phyloP scores from a whole-genome alignment of 352 stramenopile genomes.

The Phytopythium kandeliae region DNA sequence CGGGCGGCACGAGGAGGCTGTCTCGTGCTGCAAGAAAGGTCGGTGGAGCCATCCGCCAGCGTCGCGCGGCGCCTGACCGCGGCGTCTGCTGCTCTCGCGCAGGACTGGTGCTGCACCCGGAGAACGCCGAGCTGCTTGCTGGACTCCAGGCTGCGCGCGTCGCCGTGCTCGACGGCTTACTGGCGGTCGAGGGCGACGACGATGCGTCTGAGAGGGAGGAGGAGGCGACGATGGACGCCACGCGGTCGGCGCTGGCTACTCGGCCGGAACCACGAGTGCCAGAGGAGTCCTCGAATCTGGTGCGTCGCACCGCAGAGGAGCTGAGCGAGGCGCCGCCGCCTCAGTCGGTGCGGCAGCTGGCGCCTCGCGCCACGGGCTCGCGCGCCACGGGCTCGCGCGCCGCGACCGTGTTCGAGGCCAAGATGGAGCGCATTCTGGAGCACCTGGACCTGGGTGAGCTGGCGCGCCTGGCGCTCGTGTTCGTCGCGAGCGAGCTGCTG shows the following conservation, averaged over 20 bases:
- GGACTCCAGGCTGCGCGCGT: conserved; percentile 49
- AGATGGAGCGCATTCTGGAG: conserved; percentile 43
- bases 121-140: conserved; percentile 26
- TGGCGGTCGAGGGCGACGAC: conserved; percentile 28
- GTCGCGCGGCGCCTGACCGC: too few relatives aligned
- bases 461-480: conserved; percentile 35
- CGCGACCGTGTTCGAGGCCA: conserved; percentile 43
- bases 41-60: too few relatives aligned
- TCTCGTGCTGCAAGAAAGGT: conserved; percentile 49
- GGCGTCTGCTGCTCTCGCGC: background rate
- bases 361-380: too few relatives aligned
- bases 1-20: conserved; percentile 26
- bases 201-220: conserved; percentile 17
- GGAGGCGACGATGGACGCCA: conserved; percentile 2
- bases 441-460: conserved; percentile 56
- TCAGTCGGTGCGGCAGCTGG: background rate
- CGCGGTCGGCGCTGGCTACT: background rate
- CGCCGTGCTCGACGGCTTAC: conserved; percentile 40
- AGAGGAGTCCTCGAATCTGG: too few relatives aligned
- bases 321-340: too few relatives aligned
- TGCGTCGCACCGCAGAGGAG: too few relatives aligned
- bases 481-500: conserved; percentile 50
- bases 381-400: too few relatives aligned
- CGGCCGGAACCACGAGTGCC: too few relatives aligned
- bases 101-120: conserved; percentile 44